These are phyloP conservation scores for Quercus bicolor DNA, from an alignment of 306 rosid species.

Conservation along the genomic window DNA sequence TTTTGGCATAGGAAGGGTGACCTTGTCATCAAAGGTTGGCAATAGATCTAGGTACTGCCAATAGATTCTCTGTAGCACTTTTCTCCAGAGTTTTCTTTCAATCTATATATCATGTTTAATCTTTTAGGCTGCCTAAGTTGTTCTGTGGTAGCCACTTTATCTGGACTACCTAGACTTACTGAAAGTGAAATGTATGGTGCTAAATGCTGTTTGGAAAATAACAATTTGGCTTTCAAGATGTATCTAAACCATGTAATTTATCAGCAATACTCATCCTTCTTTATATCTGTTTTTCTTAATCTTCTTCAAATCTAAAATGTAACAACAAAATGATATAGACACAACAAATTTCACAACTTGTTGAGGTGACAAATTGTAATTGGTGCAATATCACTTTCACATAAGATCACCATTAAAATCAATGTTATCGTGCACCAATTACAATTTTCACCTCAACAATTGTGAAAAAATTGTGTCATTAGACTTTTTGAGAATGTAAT, in stretches of 20 bases:
- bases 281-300: neutral
- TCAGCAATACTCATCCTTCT: conserved; percentile 2
- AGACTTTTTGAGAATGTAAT: too few relatives aligned
- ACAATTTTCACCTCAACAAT: too few relatives aligned
- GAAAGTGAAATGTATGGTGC: neutral
- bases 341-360: too few relatives aligned
- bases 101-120: neutral
- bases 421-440: too few relatives aligned
- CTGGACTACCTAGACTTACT: neutral
- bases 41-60: conserved; percentile 12
- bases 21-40: neutral
- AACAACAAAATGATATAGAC: too few relatives aligned
- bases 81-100: conserved; percentile 22
- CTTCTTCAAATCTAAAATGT: neutral
- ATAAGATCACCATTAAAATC: too few relatives aligned
- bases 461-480: too few relatives aligned
- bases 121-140: neutral
- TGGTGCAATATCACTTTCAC: too few relatives aligned
- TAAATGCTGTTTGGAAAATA: conserved; percentile 17
- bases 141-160: neutral
- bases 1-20: conserved; percentile 33
- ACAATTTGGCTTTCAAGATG: conserved; percentile 11
- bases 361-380: too few relatives aligned
- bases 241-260: conserved; percentile 10
- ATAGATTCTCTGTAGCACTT: conserved; percentile 23